phyloP scores from a whole-genome alignment of 2,329 filamentous ascomycete genomes.

The Curvularia hawaiiensis region DNA sequence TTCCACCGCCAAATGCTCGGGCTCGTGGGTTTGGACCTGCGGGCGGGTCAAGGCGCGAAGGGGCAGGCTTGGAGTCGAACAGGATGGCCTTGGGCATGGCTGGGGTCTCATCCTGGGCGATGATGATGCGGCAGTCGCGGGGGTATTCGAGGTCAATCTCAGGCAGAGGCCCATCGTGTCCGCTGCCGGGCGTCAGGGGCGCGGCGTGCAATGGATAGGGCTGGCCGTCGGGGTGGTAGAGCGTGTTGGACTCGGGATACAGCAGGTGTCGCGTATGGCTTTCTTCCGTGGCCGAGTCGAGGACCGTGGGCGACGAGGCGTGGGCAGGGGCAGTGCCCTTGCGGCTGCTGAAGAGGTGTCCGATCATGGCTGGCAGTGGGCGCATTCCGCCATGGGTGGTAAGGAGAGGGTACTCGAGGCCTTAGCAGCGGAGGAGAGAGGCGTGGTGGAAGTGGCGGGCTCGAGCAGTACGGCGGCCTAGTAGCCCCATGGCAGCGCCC shows the following conservation, averaged over 20 bases:
- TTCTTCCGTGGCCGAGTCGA: conserved; percentile 49
- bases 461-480: conserved; percentile 27
- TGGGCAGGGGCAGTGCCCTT: conserved; percentile 34
- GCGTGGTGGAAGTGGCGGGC: conserved; percentile 26
- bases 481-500: conserved; percentile 37
- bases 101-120: conserved; percentile 50
- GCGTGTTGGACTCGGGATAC: conserved; percentile 46
- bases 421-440: conserved; percentile 25
- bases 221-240: conserved; percentile 45
- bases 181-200: conserved; percentile 37
- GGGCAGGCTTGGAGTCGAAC: conserved; percentile 50
- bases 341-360: conserved; percentile 48
- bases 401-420: conserved; percentile 9
- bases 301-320: conserved; percentile 33
- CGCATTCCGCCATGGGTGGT: conserved; percentile 21
- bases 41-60: conserved; percentile 39
- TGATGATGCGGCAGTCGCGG: conserved; percentile 50
- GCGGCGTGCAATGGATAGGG: conserved; percentile 42
- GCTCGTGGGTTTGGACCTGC: conserved; percentile 30
- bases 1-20: conserved; percentile 29
- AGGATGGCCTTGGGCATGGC: conserved; percentile 45
- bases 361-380: conserved; percentile 41
- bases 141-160: conserved; percentile 50
- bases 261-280: conserved; percentile 49
- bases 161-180: conserved; percentile 44